phyloP scores from a whole-genome alignment of 2,329 filamentous ascomycete species.

The Botryosphaeria dothidea region DNA sequence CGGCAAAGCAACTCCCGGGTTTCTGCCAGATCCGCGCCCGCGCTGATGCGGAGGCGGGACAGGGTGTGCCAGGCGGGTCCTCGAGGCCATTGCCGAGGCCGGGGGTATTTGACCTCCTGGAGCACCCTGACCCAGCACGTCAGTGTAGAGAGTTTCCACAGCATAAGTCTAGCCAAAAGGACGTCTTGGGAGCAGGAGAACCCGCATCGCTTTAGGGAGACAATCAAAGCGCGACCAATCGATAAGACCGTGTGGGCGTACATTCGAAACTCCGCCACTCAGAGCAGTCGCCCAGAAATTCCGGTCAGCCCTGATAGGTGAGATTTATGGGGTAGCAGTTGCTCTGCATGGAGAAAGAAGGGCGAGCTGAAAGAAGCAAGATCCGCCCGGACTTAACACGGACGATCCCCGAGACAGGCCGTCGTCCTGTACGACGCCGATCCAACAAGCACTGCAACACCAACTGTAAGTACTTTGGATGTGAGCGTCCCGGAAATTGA shows the following conservation, averaged over 20 bases:
- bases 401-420: neutral
- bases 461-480: no score
- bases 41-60: neutral
- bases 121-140: no score
- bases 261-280: neutral
- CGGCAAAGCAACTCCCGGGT: neutral
- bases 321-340: neutral
- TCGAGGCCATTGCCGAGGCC: no score
- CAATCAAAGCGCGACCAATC: neutral
- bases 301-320: neutral
- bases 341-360: neutral
- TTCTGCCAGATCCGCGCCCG: neutral
- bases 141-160: no score
- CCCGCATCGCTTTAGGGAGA: neutral
- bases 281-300: neutral
- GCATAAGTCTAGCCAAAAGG: no score
- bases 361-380: neutral
- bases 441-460: no score
- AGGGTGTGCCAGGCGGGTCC: no score
- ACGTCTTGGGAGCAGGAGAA: no score
- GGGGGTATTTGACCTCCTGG: no score
- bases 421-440: no score
- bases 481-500: no score
- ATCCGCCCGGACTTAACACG: neutral
- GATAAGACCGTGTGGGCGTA: neutral